Evolutionary conservation across 331 rosid species (phyloP).

Genomic region (Phaseolus coccineus): DNA sequence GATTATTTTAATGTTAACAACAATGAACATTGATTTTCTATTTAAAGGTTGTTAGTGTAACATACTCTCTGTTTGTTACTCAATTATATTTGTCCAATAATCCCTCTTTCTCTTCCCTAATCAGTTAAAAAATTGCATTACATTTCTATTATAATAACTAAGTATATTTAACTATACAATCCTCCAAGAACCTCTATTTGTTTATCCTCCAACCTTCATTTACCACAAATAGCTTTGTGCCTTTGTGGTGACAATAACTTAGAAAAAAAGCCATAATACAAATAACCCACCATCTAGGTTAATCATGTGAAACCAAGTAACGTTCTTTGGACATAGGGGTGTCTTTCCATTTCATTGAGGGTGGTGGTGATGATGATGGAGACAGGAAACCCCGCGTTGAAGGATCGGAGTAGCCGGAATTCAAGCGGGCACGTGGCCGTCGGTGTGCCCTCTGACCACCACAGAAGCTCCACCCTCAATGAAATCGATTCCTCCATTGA

Average conservation of each 20-base stretch:
- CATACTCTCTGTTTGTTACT: background rate
- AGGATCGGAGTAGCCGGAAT: background rate
- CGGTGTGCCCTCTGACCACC: background rate
- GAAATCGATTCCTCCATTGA: conserved; percentile 13
- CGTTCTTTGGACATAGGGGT: background rate
- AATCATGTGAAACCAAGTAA: conserved; percentile 19
- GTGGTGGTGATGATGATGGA: conserved; percentile 1
- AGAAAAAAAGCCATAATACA: background rate
- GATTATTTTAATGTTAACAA: background rate
- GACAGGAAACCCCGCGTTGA: background rate
- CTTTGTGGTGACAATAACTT: conserved; percentile 10
- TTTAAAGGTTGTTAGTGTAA: conserved; percentile 6
- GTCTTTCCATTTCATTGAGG: background rate
- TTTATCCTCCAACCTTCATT: conserved; percentile 30
- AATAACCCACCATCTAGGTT: background rate
- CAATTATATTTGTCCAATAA: background rate
- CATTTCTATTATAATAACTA: background rate
- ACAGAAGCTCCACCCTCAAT: background rate
- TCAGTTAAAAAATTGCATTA: background rate
- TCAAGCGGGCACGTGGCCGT: conserved; percentile 5
- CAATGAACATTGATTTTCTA: background rate
- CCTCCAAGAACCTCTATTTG: background rate
- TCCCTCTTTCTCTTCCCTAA: background rate
- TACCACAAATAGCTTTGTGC: conserved; percentile 40
- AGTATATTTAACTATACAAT: background rate